Evolutionary conservation across 306 rosid genomes (phyloP), one percentile per base, ranked within the genome.

Genomic region (Begonia masoniana): DNA sequence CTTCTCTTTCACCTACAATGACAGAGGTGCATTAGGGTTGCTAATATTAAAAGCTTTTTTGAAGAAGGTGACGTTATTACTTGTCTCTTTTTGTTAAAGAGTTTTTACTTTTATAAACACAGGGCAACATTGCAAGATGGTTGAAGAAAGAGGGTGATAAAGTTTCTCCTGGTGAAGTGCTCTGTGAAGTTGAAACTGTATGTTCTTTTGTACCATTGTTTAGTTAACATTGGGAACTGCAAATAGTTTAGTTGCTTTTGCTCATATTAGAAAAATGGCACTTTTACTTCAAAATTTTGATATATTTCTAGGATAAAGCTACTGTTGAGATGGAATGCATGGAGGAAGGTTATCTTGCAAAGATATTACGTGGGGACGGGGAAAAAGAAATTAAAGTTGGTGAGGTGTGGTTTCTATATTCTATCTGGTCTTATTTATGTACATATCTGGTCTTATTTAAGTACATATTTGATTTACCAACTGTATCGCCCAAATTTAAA

Each of bases 111-210:
- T 45, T 62, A 57, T 76, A 71, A 5, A 7, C 9, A 7, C 74
- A 92, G 99, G 99, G 99, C 41, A 92, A 92, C 66, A 86, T 92
- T 64, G 96, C 87, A n/a, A 77, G 78, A 77, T 92, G 99, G 99
- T 64, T 92, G 79, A 92, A 92, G 82, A 87, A 92, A 78, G 99
- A 92, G 79, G 99, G 99, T 57, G 99, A 92, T 52, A 82, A 83
- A 71, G 54, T 92, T 59, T 47, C 99, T 61, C 72, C 93, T 41
- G 99, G 99, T 69, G 99, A 92, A 77, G 99, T 92, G 62, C 93
- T 92, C 12, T 92, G 96, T 77, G 99, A 92, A 92, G 88, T 92
- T 68, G 99, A 92, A 86, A 92, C 99, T 64, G 99, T 92, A 87
- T 50, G 76, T 64, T 31, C 73, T 61, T n/a, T 68, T 56, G 41